Percentiles rank a stretch among this genome's conserved stretches.
phyloP scores from a whole-genome alignment of 1,139 yeast genomes.

The Geotrichum restrictum region DNA sequence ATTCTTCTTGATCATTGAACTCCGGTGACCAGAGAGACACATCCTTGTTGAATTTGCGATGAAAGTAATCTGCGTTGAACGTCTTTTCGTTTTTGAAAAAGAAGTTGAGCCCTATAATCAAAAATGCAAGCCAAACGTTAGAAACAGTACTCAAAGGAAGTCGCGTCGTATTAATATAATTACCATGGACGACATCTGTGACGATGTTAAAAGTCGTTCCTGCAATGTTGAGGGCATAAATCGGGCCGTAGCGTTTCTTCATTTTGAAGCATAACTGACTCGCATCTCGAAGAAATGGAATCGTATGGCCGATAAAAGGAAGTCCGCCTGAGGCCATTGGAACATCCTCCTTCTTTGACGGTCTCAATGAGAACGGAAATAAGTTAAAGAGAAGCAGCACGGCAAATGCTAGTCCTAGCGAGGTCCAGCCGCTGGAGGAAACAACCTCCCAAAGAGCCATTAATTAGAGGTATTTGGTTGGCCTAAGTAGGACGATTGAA shows the following conservation, averaged over 20 bases:
- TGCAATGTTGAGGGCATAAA: slow-evolving; percentile 12
- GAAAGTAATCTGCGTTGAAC: slow-evolving; percentile 8
- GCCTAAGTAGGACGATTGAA: too few species aligned
- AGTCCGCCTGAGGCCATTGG: slow-evolving; percentile 11
- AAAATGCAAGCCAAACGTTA: too few species aligned
- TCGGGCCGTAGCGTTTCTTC: slow-evolving; percentile 13
- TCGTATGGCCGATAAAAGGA: slow-evolving; percentile 12
- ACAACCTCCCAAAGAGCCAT: background rate
- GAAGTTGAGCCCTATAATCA: slow-evolving; percentile 8
- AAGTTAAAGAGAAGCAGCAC: background rate
- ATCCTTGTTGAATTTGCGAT: slow-evolving; percentile 15
- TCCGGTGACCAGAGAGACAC: slow-evolving; percentile 11
- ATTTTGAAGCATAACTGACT: slow-evolving; percentile 7
- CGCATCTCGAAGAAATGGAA: slow-evolving; percentile 16
- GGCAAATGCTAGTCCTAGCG: background rate
- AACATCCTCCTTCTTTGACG: slow-evolving; percentile 2
- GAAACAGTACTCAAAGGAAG: too few species aligned
- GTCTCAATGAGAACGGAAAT: background rate
- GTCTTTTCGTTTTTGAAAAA: slow-evolving; percentile 13
- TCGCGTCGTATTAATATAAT: too few species aligned
- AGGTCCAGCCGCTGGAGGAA: background rate
- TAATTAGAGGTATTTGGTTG: too few species aligned
- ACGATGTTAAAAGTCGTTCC: slow-evolving; percentile 11
- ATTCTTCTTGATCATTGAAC: slow-evolving; percentile 10
- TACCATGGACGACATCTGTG: slow-evolving; percentile 14